Evolutionary conservation across 2,329 filamentous ascomycete species (phyloP), one percentile per base, ranked within the genome.

Genomic region (Monosporascus sp.): DNA sequence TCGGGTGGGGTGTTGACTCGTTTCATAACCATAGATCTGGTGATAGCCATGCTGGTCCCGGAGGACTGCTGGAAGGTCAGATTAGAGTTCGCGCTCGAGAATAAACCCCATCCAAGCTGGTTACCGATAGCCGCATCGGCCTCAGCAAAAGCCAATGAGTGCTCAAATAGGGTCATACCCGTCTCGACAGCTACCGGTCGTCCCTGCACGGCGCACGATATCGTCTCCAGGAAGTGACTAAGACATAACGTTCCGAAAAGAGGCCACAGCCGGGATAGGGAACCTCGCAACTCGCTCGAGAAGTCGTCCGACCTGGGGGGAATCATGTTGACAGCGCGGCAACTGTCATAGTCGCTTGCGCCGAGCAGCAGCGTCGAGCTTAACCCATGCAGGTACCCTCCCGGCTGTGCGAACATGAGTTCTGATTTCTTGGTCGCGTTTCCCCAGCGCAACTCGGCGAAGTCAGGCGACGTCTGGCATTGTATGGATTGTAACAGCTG

Each of bases 91-190:
- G 68, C 76, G 75, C 52, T 79, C 66, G 58, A 76, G 62, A 89
- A 86, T 1, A 83, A 62, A 0, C 86, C 84, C 69, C 91, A 83
- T 14, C 86, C 86, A 15, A 96, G 80, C 49, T 91, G 88, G 59
- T 86, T 89, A 61, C 85, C 86, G 46, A 97, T 85, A 58, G 92
- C 88, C 31, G 89, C 87, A 68, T 99, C 94, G 8, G 93, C 93
- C 70, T 99, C 94, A 11, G 93, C 90, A 72, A 97, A 99, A 2
- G 93, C 93, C 8, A 99, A 77, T 0, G 92, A 97, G 65, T 97
- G 92, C 68, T 99, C 94, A 63, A 97, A 96, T 2, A 97, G 81
- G 0, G 92, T 96, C 89, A 97, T 96, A 18, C 91, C 92, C 1
- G 90, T 95, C 71, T 97, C 94, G 0, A 89, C 87, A 57, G 88